A percentile compares a stretch with the other conserved stretches of the same genome.
Conservation (phyloP, 2,329 filamentous ascomycete genomes). For the Sordariomycetes sp. region DNA sequence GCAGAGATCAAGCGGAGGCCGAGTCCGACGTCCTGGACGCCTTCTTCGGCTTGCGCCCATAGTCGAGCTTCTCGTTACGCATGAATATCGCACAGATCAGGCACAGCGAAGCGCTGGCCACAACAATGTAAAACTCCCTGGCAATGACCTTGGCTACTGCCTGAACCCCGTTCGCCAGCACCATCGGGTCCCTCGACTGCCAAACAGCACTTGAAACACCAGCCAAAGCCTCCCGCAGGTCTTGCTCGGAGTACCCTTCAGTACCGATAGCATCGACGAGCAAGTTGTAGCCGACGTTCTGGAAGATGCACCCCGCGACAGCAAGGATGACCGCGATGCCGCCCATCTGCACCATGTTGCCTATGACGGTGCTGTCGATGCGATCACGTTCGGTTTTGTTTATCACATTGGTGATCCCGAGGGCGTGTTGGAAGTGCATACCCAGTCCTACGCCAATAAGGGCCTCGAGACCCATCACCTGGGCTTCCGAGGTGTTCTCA, state of each 20-base stretch:
- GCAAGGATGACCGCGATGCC: slow-evolving; percentile 15
- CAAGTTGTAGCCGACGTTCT: slow-evolving; percentile 17
- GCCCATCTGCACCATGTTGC: slow-evolving; percentile 22
- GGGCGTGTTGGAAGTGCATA: slow-evolving; percentile 18
- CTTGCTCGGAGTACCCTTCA: slow-evolving; percentile 10
- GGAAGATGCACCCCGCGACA: slow-evolving; percentile 18
- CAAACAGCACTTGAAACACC: slow-evolving; percentile 15
- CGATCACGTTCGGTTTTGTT: slow-evolving; percentile 14
- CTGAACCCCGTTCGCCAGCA: slow-evolving; percentile 9
- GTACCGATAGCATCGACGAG: slow-evolving; percentile 10
- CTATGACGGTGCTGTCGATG: slow-evolving; percentile 19
- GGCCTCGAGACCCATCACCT: slow-evolving; percentile 19
- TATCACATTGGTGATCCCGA: slow-evolving; percentile 18
- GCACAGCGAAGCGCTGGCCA: slow-evolving; percentile 14
- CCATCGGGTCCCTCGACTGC: slow-evolving; percentile 8
- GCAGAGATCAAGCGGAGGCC: too few relatives aligned
- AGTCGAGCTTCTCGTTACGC: slow-evolving; percentile 17
- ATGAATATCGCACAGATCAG: slow-evolving; percentile 16
- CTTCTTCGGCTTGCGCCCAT: too few relatives aligned
- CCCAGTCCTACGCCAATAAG: slow-evolving; percentile 21
- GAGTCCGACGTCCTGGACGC: too few relatives aligned
- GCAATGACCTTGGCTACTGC: slow-evolving; percentile 16
- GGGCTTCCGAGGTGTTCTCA: slow-evolving; percentile 11
- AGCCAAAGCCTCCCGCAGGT: slow-evolving; percentile 17
- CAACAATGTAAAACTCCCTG: slow-evolving; percentile 14